phyloP scores from a whole-genome alignment of 2,329 filamentous ascomycete genomes.

The Cryphonectria radicalis region DNA sequence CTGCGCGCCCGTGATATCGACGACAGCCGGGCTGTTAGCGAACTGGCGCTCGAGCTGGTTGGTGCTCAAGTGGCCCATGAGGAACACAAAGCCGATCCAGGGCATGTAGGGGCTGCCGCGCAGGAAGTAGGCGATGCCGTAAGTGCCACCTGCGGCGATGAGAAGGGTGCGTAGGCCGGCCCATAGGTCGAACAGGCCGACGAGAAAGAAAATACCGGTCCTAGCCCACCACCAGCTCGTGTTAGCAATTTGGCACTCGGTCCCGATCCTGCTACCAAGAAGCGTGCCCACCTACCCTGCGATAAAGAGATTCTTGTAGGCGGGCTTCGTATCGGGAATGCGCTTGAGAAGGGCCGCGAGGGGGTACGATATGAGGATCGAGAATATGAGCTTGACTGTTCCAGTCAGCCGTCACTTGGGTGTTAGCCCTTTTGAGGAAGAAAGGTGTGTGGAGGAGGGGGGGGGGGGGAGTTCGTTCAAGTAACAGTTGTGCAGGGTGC shows the following conservation, averaged over 20 bases:
- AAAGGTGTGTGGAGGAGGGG: neutral
- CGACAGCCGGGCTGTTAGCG: conserved; percentile 62
- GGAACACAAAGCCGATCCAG: conserved; percentile 91
- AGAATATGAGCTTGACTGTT: conserved; percentile 90
- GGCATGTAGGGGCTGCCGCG: conserved; percentile 89
- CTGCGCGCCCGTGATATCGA: conserved; percentile 94
- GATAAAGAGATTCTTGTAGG: conserved; percentile 86
- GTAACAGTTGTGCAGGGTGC: neutral
- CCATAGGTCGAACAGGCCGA: conserved; percentile 95
- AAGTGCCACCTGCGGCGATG: conserved; percentile 79
- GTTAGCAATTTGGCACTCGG: neutral
- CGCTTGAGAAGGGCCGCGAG: conserved; percentile 87
- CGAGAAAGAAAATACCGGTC: conserved; percentile 84
- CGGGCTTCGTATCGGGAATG: conserved; percentile 81
- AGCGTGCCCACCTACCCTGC: conserved; percentile 60
- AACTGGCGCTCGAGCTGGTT: conserved; percentile 86
- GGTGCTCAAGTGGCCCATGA: conserved; percentile 94
- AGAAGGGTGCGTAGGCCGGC: conserved; percentile 77
- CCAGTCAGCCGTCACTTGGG: neutral
- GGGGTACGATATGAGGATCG: conserved; percentile 90
- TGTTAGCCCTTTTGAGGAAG: neutral
- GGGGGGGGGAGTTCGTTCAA: too few relatives aligned
- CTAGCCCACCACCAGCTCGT: conserved; percentile 45
- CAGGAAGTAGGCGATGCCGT: conserved; percentile 81
- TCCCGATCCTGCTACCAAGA: too few relatives aligned